Percentiles rank a stretch among this genome's conserved stretches.
phyloP scores from a whole-genome alignment of 2,329 filamentous ascomycete species.

The Leptographium lundbergii region DNA sequence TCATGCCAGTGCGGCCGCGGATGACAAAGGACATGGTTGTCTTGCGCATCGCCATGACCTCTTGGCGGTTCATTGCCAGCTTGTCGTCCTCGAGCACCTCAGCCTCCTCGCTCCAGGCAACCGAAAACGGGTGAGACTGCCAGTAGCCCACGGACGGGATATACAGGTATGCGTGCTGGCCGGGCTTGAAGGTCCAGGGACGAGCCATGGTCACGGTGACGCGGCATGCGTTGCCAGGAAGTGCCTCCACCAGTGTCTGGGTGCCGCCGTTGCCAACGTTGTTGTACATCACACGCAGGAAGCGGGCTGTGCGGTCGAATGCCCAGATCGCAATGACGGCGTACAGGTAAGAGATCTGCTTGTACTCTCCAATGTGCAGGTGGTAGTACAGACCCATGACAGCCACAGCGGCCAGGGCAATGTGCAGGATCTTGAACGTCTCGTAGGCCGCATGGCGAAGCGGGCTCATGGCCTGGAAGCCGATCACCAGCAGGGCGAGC shows the following conservation, averaged over 20 bases:
- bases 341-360: slow-evolving; percentile 46
- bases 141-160: slow-evolving; percentile 58
- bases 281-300: slow-evolving; percentile 48
- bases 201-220: slow-evolving; percentile 63
- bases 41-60: slow-evolving; percentile 47
- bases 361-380: slow-evolving; percentile 38
- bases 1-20: slow-evolving; percentile 62
- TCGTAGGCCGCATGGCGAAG: slow-evolving; percentile 71
- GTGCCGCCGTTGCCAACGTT: slow-evolving; percentile 57
- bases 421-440: slow-evolving; percentile 62
- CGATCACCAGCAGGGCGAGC: slow-evolving; percentile 46
- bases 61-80: slow-evolving; percentile 46
- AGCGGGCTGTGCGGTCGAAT: slow-evolving; percentile 47
- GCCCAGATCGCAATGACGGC: slow-evolving; percentile 55
- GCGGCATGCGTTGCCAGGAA: slow-evolving; percentile 63
- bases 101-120: slow-evolving; percentile 63
- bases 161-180: slow-evolving; percentile 71
- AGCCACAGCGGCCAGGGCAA: slow-evolving; percentile 45
- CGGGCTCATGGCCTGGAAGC: slow-evolving; percentile 57
- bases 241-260: slow-evolving; percentile 57
- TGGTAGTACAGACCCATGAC: slow-evolving; percentile 58
- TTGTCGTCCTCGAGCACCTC: slow-evolving; percentile 38
- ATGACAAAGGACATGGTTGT: slow-evolving; percentile 59
- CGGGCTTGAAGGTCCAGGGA: slow-evolving; percentile 63
- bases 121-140: slow-evolving; percentile 69